phyloP scores from a whole-genome alignment of 768 basidiomycete genomes.

The Cystofilobasidium ferigula region DNA sequence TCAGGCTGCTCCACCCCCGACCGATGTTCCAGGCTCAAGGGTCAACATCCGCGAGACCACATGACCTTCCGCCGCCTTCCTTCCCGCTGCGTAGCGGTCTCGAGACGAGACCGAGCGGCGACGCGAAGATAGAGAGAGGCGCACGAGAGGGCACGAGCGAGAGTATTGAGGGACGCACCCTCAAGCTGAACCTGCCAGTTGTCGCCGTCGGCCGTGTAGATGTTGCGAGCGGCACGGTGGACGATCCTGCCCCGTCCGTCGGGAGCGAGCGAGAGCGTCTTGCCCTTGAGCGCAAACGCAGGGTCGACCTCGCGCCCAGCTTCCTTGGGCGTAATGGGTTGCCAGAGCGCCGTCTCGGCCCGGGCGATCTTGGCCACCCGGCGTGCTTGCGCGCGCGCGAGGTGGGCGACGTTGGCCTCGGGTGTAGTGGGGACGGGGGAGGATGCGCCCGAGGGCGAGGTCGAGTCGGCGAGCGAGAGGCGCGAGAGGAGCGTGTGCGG shows the following conservation, averaged over 20 bases:
- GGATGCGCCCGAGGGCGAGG: not conserved
- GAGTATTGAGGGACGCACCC: not conserved
- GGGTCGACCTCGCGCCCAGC: not conserved
- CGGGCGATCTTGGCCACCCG: not conserved
- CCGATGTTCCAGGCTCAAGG: too few relatives aligned
- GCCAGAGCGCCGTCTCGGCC: not conserved
- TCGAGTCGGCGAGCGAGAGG: constrained; percentile 6
- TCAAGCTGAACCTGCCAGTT: constrained; percentile 3
- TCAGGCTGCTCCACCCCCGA: too few relatives aligned
- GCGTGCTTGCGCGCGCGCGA: not conserved
- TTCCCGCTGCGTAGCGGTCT: too few relatives aligned
- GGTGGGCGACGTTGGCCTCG: constrained; percentile 6
- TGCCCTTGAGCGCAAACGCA: not conserved
- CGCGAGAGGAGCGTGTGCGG: constrained; percentile 3
- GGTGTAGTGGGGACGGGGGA: not conserved
- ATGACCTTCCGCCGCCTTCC: too few relatives aligned
- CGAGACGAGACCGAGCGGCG: too few relatives aligned
- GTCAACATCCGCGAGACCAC: too few relatives aligned
- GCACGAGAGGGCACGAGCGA: not conserved
- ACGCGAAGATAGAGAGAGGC: too few relatives aligned
- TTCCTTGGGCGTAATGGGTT: not conserved
- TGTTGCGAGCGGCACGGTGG: not conserved
- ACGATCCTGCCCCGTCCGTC: not conserved
- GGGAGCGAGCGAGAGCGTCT: not conserved
- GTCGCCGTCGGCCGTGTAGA: not conserved